Evolutionary conservation across 225 moss, liverwort and hornwort genomes (phyloP), one percentile per base, ranked within the genome.

Genomic region (Pseudisothecium myosuroides): DNA sequence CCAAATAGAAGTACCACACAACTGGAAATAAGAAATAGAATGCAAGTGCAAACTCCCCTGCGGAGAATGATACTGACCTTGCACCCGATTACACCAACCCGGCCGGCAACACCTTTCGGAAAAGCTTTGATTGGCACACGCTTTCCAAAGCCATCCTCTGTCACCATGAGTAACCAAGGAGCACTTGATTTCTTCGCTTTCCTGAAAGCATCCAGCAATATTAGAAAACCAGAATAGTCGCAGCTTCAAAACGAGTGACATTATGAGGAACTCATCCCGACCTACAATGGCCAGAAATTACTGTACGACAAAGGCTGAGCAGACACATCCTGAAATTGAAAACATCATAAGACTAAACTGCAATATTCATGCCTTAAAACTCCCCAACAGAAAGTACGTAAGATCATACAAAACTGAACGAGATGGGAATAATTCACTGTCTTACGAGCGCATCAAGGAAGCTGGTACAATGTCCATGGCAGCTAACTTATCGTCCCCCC

Each of bases 401-500:
- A 73, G 52, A 31, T 36, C 36, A 43, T 19, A 62, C 14, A 86
- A 73, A 76, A 80, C 63, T 83, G 13, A 50, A 82, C 36, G 23
- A 74, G 63, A 76, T 49, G 55, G 41, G 50, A 63, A 50, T 60
- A 59, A 73, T 90, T 56, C 77, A 81, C 28, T 28, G 60, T 72
- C 94, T 82, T 94, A 95, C 98, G 55, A 68, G 87, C 41, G 79
- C 84, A 97, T 86, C 80, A 97, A 93, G 29, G 96, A 93, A 91
- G 95, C 96, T 88, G 98, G 97, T 56, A 95, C 92, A 29, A 98
- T 97, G 87, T 97, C 97, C 98, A 98, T 96, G 45, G 97, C 96
- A 89, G 98, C 94, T 90, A 97, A 88, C 91, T 95, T 96, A 89
- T 98, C 98, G 61, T 91, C 90, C 45, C 92, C 86, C 82, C 93